Conservation (phyloP, 177 flowering plant species). For the Vitis hybrid region DNA sequence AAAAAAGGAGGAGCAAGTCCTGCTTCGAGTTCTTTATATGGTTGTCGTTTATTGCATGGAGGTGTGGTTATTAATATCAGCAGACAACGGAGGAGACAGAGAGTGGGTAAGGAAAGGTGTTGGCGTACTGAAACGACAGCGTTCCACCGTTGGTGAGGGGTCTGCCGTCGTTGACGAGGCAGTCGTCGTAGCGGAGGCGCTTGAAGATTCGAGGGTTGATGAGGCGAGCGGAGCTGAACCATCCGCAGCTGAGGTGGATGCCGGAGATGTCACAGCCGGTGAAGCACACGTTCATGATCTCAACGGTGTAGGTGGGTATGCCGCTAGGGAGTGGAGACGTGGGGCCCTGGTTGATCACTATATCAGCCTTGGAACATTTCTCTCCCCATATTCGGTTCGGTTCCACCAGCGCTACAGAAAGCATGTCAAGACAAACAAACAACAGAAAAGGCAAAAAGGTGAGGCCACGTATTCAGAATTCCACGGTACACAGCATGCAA, state of each 20-base stretch:
- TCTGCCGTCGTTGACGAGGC: conserved; percentile 61
- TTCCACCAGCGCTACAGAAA: conserved; percentile 15
- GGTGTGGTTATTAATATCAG: not conserved
- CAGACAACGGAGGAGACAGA: conserved; percentile 56
- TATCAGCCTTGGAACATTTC: conserved; percentile 39
- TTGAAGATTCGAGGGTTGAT: conserved; percentile 60
- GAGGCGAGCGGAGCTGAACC: conserved; percentile 71
- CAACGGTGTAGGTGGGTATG: conserved; percentile 66
- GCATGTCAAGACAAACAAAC: not conserved
- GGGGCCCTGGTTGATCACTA: conserved; percentile 50
- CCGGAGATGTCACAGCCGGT: conserved; percentile 53
- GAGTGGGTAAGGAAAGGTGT: conserved; percentile 58
- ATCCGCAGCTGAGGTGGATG: conserved; percentile 68
- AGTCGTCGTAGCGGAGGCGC: conserved; percentile 57
- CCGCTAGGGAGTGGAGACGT: conserved; percentile 56
- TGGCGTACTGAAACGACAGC: conserved; percentile 66
- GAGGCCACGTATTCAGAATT: too few species aligned
- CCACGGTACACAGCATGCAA: too few species aligned
- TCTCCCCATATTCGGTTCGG: conserved; percentile 47
- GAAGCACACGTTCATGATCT: conserved; percentile 49
- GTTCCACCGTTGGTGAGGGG: conserved; percentile 44
- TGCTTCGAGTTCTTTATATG: too few species aligned
- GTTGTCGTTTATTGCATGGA: too few species aligned
- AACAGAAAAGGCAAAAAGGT: too few species aligned
- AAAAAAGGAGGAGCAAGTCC: too few species aligned